Conservation (phyloP, 2,329 filamentous ascomycete genomes). For the Endoconidiophora polonica region DNA sequence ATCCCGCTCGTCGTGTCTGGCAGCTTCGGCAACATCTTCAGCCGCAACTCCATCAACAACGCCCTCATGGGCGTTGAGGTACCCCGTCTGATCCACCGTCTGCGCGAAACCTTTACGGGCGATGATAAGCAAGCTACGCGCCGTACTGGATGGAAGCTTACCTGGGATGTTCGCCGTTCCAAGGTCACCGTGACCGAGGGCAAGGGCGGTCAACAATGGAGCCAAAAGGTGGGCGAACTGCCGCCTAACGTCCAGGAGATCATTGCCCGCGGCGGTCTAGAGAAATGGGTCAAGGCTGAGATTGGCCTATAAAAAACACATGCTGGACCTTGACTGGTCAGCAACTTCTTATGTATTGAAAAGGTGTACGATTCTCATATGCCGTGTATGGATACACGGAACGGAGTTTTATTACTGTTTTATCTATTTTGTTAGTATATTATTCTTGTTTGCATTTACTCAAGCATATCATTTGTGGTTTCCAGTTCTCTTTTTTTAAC, state of each 20-base stretch:
- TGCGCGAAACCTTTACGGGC: constrained; percentile 31
- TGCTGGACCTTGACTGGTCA: neutral
- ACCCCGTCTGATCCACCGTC: constrained; percentile 45
- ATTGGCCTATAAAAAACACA: constrained; percentile 24
- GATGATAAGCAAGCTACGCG: constrained; percentile 41
- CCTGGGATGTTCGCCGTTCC: constrained; percentile 63
- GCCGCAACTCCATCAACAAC: constrained; percentile 64
- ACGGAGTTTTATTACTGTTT: neutral
- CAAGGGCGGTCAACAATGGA: constrained; percentile 50
- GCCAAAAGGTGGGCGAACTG: constrained; percentile 65
- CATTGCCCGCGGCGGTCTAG: constrained; percentile 59
- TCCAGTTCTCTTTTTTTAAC: neutral
- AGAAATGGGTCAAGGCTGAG: constrained; percentile 66
- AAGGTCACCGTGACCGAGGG: constrained; percentile 57
- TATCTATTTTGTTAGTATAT: neutral
- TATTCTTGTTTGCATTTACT: neutral
- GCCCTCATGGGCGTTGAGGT: constrained; percentile 57
- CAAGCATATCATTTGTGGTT: neutral
- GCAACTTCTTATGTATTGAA: too few relatives aligned
- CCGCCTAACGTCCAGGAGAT: constrained; percentile 78
- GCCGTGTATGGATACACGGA: neutral
- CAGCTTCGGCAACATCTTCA: constrained; percentile 74
- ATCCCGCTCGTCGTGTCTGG: constrained; percentile 68
- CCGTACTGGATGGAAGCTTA: constrained; percentile 67
- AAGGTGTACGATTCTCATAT: too few relatives aligned